Conservation (phyloP, 179 eudicot species). For the Gypsophila paniculata region DNA sequence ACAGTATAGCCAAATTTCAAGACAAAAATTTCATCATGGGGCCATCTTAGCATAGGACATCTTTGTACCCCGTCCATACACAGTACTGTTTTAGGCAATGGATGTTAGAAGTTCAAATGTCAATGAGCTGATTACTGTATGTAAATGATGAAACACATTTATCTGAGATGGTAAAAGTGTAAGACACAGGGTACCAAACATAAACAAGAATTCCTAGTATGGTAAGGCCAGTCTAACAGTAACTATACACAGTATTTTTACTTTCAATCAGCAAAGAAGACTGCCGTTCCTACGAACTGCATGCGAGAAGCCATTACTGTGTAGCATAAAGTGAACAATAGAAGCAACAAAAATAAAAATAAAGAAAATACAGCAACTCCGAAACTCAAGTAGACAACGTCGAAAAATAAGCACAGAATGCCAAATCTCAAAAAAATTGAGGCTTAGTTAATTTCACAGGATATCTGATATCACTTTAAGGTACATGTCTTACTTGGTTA, state of each 20-base stretch:
- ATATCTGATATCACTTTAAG: conserved; percentile 3
- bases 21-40: background rate
- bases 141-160: background rate
- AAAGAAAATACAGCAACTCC: background rate
- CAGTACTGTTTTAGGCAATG: background rate
- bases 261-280: background rate
- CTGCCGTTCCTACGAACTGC: background rate
- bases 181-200: background rate
- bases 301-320: background rate
- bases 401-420: background rate
- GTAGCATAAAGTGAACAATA: background rate
- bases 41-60: background rate
- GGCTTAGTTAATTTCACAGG: conserved; percentile 13
- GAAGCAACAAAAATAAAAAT: background rate
- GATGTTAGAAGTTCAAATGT: background rate
- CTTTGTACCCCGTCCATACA: background rate
- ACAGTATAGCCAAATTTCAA: too few species aligned
- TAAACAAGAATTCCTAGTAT: background rate
- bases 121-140: background rate
- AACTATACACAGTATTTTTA: background rate
- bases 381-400: background rate
- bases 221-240: background rate
- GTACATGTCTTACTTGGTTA: conserved; percentile 66
- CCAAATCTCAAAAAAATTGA: background rate
- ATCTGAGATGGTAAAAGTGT: background rate